Evolutionary conservation across 2,329 filamentous ascomycete species (phyloP).

Genomic region (Cladosporium sp.): DNA sequence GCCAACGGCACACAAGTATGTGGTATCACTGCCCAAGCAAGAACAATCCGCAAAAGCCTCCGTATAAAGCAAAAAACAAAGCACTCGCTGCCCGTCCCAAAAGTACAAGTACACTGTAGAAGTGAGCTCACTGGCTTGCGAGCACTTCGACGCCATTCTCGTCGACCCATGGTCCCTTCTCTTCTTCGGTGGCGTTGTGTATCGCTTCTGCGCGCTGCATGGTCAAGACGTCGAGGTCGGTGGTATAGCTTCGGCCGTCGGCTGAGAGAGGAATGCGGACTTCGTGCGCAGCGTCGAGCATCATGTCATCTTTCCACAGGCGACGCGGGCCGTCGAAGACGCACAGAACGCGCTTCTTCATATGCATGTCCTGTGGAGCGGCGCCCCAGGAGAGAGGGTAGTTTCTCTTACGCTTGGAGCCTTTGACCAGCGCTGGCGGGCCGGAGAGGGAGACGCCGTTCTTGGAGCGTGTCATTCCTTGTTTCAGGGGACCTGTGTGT

Average conservation of each 20-base stretch:
- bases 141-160: constrained; percentile 48
- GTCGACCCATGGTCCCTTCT: constrained; percentile 79
- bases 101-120: not conserved
- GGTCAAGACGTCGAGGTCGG: constrained; percentile 88
- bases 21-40: not conserved
- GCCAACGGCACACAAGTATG: not conserved
- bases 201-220: constrained; percentile 83
- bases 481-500: constrained; percentile 23
- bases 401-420: constrained; percentile 87
- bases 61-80: not conserved
- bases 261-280: constrained; percentile 70
- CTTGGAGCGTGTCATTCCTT: constrained; percentile 71
- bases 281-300: constrained; percentile 92
- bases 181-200: constrained; percentile 72
- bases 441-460: constrained; percentile 60
- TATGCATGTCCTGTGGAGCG: constrained; percentile 87
- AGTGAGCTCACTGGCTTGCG: not conserved
- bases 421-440: constrained; percentile 38
- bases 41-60: not conserved
- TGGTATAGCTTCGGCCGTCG: constrained; percentile 73
- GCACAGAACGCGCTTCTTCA: constrained; percentile 94
- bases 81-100: not conserved
- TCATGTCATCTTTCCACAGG: constrained; percentile 97
- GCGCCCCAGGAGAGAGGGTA: constrained; percentile 95
- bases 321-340: constrained; percentile 85